Conservation (phyloP, 2,329 filamentous ascomycete species). For the Arthrobotrys sinensis region DNA sequence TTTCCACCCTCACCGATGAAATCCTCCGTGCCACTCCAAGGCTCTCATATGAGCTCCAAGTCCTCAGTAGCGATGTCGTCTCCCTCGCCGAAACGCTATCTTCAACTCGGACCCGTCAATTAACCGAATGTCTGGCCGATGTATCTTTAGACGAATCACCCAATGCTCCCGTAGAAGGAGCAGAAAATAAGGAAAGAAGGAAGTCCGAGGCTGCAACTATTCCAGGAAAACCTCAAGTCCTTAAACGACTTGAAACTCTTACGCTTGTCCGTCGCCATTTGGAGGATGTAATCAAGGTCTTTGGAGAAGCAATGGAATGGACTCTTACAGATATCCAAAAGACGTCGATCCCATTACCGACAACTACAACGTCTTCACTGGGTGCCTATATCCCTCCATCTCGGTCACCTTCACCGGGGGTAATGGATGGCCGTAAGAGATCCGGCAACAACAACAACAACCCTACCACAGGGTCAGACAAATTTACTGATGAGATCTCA, state of each 20-base stretch:
- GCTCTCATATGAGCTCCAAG: slow-evolving; percentile 81
- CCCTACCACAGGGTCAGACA: slow-evolving; percentile 43
- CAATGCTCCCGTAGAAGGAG: background rate
- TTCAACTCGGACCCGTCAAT: slow-evolving; percentile 41
- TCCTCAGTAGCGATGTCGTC: slow-evolving; percentile 64
- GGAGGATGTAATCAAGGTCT: slow-evolving; percentile 89
- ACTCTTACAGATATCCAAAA: slow-evolving; percentile 68
- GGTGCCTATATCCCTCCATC: slow-evolving; percentile 55
- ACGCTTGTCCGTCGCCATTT: slow-evolving; percentile 86
- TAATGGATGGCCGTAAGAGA: slow-evolving; percentile 62
- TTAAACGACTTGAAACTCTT: slow-evolving; percentile 82
- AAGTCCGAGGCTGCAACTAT: slow-evolving; percentile 8
- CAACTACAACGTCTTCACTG: slow-evolving; percentile 45
- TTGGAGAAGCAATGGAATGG: slow-evolving; percentile 97
- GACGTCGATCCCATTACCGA: slow-evolving; percentile 46
- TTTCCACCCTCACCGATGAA: slow-evolving; percentile 94
- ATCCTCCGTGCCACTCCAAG: slow-evolving; percentile 90
- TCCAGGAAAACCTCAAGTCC: slow-evolving; percentile 61
- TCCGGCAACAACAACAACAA: slow-evolving; percentile 26
- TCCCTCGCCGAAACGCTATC: slow-evolving; percentile 62
- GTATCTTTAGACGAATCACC: slow-evolving; percentile 40
- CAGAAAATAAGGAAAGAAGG: background rate
- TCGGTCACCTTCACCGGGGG: slow-evolving; percentile 58
- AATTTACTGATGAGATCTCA: slow-evolving; percentile 64
- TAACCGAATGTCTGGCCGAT: slow-evolving; percentile 52